Evolutionary conservation across 1,284 basidiomycete genomes (phyloP).

Genomic region (Ceratobasidium sp.): DNA sequence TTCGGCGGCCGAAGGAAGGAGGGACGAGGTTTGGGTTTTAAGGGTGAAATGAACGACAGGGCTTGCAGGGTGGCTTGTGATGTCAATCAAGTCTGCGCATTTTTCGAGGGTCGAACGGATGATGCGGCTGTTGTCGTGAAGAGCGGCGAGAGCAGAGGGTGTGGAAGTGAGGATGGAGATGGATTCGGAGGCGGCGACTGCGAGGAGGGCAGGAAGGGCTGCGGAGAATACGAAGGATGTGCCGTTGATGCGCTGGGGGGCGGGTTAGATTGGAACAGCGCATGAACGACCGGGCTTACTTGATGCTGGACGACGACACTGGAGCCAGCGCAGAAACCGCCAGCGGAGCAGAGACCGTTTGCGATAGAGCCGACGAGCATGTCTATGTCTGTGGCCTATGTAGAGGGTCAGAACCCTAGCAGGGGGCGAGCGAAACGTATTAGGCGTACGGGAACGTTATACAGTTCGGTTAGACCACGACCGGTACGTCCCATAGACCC

Average conservation of each 20-base stretch:
- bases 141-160: slow-evolving; percentile 77
- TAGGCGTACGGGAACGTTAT: slow-evolving; percentile 83
- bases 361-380: slow-evolving; percentile 90
- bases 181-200: slow-evolving; percentile 87
- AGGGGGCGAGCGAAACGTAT: neutral
- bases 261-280: neutral
- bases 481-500: slow-evolving; percentile 94
- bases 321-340: slow-evolving; percentile 97
- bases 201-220: slow-evolving; percentile 90
- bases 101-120: slow-evolving; percentile 82
- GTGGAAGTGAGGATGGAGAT: slow-evolving; percentile 81
- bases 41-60: slow-evolving; percentile 91
- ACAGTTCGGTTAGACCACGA: slow-evolving; percentile 93
- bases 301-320: slow-evolving; percentile 88
- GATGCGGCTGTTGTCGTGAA: slow-evolving; percentile 85
- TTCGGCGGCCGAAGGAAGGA: slow-evolving; percentile 52
- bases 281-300: slow-evolving; percentile 58
- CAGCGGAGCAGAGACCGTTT: slow-evolving; percentile 84
- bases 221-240: slow-evolving; percentile 97
- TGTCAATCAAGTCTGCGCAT: slow-evolving; percentile 80
- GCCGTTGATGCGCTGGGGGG: slow-evolving; percentile 90
- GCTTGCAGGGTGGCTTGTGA: slow-evolving; percentile 87
- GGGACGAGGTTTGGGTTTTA: slow-evolving; percentile 53
- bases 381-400: slow-evolving; percentile 77
- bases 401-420: neutral